Evolutionary conservation across 768 basidiomycete species (phyloP).

Genomic region (Cystofilobasidium ferigula): DNA sequence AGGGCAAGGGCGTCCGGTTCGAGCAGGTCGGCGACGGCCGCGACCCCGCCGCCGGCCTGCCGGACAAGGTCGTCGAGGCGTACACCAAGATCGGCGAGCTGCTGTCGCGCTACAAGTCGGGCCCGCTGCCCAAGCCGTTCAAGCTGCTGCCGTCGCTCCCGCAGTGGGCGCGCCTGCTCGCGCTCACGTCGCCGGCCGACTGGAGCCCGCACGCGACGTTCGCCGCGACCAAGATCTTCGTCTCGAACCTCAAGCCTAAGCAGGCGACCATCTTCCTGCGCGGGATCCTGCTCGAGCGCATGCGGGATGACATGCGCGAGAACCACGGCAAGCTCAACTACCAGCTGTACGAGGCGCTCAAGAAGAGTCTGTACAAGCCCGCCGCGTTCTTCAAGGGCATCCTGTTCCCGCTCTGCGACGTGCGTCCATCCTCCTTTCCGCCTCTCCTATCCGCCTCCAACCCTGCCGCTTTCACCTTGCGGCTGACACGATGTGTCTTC

Average conservation of each 20-base stretch:
- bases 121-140: constrained; percentile 89
- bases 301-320: constrained; percentile 73
- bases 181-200: constrained; percentile 77
- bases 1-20: constrained; percentile 10
- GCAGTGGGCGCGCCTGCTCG: constrained; percentile 89
- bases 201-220: constrained; percentile 95
- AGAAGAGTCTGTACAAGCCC: constrained; percentile 86
- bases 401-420: constrained; percentile 87
- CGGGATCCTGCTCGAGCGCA: constrained; percentile 78
- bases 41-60: constrained; percentile 71
- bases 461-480: neutral
- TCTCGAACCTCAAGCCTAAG: constrained; percentile 90
- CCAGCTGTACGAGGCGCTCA: constrained; percentile 87
- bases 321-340: constrained; percentile 74
- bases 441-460: neutral
- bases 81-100: constrained; percentile 82
- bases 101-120: constrained; percentile 80
- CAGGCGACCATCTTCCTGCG: constrained; percentile 87
- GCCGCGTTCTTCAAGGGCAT: constrained; percentile 98
- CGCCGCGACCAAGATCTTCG: constrained; percentile 87
- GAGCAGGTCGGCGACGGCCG: constrained; percentile 39
- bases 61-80: constrained; percentile 66
- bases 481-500: neutral
- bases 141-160: constrained; percentile 94
- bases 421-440: constrained; percentile 38